Base-by-base conservation (phyloP, 108 stramenopile genomes). In the Halocafeteria seosinensis region DNA sequence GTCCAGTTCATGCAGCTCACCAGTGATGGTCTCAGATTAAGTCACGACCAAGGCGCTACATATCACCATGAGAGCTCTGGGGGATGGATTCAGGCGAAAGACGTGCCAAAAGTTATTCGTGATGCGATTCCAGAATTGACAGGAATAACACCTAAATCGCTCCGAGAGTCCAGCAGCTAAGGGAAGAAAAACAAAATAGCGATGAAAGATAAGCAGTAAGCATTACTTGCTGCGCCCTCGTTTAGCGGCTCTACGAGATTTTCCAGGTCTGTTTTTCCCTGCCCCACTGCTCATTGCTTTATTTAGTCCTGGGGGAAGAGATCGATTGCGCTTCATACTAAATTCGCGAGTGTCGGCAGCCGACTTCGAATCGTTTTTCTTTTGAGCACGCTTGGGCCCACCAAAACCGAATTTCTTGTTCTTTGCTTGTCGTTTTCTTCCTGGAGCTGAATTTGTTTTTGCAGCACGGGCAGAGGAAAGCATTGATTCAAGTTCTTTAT, bases 331-430 rank as follows among this genome's bases (percentile, higher is more conserved):
- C 17, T n/a, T 47, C 17, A 17, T 47, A n/a, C 42, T 47, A n/a
- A 47, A 47, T 17, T n/a, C 42, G n/a, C 42, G 17, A 17, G n/a
- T 17, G 42, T 47, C 42, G 42, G 17, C n/a, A n/a, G 42, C 17
- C 17, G 17, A 21, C 42, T 47, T 47, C 42, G 57, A 8, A 28
- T 59, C 57, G 57, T 59, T 59, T 11, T 2, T 3, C 57, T 73
- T 73, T 55, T 63, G 52, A 13, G 27, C 8, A 21, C 50, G n/a
- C 55, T 70, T 70, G 21, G 62, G 31, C 3, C 77, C 81, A 8
- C 81, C 81, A 32, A 72, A 74, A 32, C 81, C 81, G 57, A 65
- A 81, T 69, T 80, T 80, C 27, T 72, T 61, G 51, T 81, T 70
- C 71, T 80, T 79, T 32, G 28, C 24, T 37, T 35, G 26, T 8